Conservation (phyloP, 1,139 yeast genomes). For the Sugiyamaella neomexicana region DNA sequence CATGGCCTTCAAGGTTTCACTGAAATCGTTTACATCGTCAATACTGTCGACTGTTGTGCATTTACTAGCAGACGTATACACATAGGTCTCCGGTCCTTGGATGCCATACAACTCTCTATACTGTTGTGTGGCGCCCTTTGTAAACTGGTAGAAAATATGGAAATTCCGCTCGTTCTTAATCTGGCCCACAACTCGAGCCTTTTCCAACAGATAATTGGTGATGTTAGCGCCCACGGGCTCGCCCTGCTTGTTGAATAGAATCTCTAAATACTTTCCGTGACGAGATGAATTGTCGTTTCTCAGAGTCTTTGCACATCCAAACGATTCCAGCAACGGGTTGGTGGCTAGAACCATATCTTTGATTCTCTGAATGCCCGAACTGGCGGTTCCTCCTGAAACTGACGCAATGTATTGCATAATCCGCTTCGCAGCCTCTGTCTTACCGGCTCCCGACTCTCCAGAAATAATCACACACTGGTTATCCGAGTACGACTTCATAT, state of each 20-base stretch:
- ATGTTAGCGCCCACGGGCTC: constrained; percentile 96
- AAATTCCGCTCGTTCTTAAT: constrained; percentile 90
- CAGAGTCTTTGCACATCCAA: constrained; percentile 97
- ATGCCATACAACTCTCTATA: constrained; percentile 85
- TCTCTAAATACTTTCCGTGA: constrained; percentile 95
- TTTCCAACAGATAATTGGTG: constrained; percentile 90
- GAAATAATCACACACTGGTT: constrained; percentile 97
- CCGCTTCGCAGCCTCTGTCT: constrained; percentile 97
- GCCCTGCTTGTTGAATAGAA: constrained; percentile 74
- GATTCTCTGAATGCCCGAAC: constrained; percentile 72
- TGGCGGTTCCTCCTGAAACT: constrained; percentile 57
- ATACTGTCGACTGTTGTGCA: constrained; percentile 86
- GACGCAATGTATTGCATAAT: constrained; percentile 98
- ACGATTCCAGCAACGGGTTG: constrained; percentile 91
- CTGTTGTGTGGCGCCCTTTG: constrained; percentile 84
- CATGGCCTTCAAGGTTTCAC: constrained; percentile 86
- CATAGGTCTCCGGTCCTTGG: constrained; percentile 89
- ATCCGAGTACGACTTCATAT: constrained; percentile 90
- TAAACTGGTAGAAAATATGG: constrained; percentile 94
- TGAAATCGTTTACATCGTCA: constrained; percentile 76
- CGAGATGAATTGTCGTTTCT: constrained; percentile 96
- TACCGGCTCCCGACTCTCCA: constrained; percentile 99
- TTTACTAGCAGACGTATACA: constrained; percentile 82
- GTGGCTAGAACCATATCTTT: constrained; percentile 98
- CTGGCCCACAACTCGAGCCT: constrained; percentile 94